Evolutionary conservation across 1,284 basidiomycete species (phyloP).

Genomic region (Pisolithus thermaeus): DNA sequence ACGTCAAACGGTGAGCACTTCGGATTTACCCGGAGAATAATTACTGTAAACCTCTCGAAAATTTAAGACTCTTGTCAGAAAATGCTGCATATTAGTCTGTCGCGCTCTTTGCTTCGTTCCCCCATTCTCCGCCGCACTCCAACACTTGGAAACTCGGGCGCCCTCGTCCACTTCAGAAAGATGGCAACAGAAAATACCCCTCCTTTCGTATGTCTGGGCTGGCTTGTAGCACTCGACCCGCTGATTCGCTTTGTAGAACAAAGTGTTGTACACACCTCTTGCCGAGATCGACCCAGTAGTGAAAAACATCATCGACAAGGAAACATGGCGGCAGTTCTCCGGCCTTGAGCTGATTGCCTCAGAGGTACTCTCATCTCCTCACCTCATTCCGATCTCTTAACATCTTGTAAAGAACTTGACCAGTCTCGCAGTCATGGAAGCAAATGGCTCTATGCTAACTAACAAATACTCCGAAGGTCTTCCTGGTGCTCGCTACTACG

Average conservation of each 20-base stretch:
- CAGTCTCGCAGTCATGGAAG: constrained; percentile 92
- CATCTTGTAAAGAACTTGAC: constrained; percentile 74
- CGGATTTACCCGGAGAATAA: constrained; percentile 21
- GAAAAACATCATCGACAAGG: constrained; percentile 97
- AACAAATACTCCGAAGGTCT: constrained; percentile 99
- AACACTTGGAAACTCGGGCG: background rate
- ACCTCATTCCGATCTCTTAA: too few species aligned
- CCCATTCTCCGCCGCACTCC: constrained; percentile 19
- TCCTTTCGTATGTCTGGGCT: constrained; percentile 48
- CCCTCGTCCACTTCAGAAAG: constrained; percentile 26
- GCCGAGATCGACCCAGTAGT: constrained; percentile 92
- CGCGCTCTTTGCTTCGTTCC: constrained; percentile 16
- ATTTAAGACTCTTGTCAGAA: background rate
- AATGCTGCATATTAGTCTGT: constrained; percentile 20
- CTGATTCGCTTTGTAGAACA: constrained; percentile 59
- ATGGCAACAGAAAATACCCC: constrained; percentile 60
- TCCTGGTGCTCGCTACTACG: constrained; percentile 94
- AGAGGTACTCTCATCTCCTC: too few species aligned
- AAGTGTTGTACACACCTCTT: constrained; percentile 82
- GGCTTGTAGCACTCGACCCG: background rate
- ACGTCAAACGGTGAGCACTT: background rate
- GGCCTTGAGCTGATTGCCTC: constrained; percentile 97
- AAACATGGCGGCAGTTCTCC: constrained; percentile 97
- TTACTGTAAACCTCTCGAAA: constrained; percentile 5
- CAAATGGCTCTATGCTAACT: constrained; percentile 97